Evolutionary conservation across 805 yeast species (phyloP).

Genomic region (Yarrowia sp.): DNA sequence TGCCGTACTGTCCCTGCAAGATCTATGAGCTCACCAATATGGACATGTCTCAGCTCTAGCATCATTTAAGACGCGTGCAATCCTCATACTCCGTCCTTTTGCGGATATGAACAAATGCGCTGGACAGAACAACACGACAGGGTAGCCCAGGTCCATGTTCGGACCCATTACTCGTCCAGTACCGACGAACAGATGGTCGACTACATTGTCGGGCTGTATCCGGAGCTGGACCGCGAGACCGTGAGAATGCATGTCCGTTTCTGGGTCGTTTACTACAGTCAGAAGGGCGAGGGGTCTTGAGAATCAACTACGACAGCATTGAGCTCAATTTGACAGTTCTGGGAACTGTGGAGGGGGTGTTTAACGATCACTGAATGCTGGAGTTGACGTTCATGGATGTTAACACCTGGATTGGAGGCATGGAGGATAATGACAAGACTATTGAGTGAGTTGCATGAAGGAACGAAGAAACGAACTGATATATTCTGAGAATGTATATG

Average conservation of each 20-base stretch:
- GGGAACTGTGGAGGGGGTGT: too few relatives aligned
- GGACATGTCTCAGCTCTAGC: slow-evolving; percentile 35
- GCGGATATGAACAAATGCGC: slow-evolving; percentile 24
- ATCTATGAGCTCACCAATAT: slow-evolving; percentile 12
- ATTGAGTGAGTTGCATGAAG: background rate
- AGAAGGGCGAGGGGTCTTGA: background rate
- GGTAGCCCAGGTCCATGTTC: slow-evolving; percentile 26
- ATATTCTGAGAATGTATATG: slow-evolving; percentile 21
- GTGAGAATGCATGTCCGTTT: slow-evolving; percentile 22
- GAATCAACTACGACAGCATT: too few relatives aligned
- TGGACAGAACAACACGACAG: slow-evolving; percentile 38
- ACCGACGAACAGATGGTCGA: slow-evolving; percentile 26
- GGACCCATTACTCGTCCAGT: slow-evolving; percentile 6
- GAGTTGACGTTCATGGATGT: too few relatives aligned
- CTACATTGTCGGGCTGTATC: slow-evolving; percentile 14
- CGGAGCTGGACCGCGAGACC: slow-evolving; percentile 29
- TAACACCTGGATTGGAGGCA: too few relatives aligned
- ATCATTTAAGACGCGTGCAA: slow-evolving; percentile 23
- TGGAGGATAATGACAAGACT: background rate
- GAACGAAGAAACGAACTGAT: background rate
- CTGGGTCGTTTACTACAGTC: slow-evolving; percentile 26
- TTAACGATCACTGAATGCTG: too few relatives aligned
- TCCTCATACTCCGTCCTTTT: background rate
- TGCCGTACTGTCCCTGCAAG: slow-evolving; percentile 31
- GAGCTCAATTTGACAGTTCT: too few relatives aligned